Conservation (phyloP, 78 protist genomes). For the Polysphondylium violaceum region DNA sequence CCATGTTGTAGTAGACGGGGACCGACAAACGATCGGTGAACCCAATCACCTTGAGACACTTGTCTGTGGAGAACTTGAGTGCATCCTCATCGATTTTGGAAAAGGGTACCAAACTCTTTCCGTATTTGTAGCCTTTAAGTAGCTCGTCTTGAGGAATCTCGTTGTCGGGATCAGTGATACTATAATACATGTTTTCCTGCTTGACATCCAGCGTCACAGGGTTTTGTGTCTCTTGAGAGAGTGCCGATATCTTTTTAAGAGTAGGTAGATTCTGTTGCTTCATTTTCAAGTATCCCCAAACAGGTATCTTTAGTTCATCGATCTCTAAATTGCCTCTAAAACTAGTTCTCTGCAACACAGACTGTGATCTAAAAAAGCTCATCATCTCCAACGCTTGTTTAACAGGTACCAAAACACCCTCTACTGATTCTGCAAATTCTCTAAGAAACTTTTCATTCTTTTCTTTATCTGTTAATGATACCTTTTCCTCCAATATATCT, state of each 20-base stretch:
- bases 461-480: conserved; percentile 18
- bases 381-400: conserved; percentile 83
- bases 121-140: conserved; percentile 82
- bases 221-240: conserved; percentile 3
- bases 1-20: conserved; percentile 44
- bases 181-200: conserved; percentile 39
- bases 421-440: conserved; percentile 71
- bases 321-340: conserved; percentile 75
- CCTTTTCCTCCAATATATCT: conserved; percentile 20
- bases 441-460: conserved; percentile 81
- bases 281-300: conserved; percentile 65
- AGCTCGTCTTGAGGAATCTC: conserved; percentile 59
- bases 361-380: conserved; percentile 82
- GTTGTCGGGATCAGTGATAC: conserved; percentile 75
- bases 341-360: conserved; percentile 62
- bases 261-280: conserved; percentile 62
- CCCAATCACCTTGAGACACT: conserved; percentile 69
- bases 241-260: conserved; percentile 63
- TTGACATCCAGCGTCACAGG: conserved; percentile 35
- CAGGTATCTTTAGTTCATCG: conserved; percentile 23
- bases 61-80: conserved; percentile 35
- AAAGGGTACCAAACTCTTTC: conserved; percentile 82
- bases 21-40: conserved; percentile 7
- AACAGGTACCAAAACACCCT: conserved; percentile 83
- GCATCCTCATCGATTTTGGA: conserved; percentile 81